phyloP scores from a whole-genome alignment of 805 yeast species.

The Saturnispora diversa region DNA sequence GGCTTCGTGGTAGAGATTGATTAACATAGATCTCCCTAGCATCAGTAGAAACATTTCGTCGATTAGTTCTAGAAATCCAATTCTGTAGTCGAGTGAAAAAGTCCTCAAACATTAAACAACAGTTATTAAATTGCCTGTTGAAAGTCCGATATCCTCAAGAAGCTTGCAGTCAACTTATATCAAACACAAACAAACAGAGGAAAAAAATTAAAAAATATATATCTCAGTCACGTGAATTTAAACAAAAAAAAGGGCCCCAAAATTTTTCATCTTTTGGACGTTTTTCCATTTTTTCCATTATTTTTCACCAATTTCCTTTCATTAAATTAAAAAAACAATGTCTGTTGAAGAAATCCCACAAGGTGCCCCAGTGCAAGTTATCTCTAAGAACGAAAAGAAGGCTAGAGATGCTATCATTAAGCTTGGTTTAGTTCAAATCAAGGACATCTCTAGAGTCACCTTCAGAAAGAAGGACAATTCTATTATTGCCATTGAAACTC shows the following conservation, averaged over 20 bases:
- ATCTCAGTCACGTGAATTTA: neutral
- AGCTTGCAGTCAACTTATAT: too few species aligned
- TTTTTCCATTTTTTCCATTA: neutral
- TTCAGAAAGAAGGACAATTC: constrained; percentile 89
- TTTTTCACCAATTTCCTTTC: neutral
- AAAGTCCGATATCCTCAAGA: too few species aligned
- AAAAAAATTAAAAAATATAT: too few species aligned
- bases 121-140: too few species aligned
- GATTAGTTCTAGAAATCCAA: constrained; percentile 1
- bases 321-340: constrained; percentile 18
- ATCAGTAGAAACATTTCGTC: neutral
- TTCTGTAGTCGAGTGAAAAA: constrained; percentile 6
- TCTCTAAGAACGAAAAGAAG: constrained; percentile 89
- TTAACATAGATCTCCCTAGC: constrained; percentile 49
- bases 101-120: constrained; percentile 5
- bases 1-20: constrained; percentile 49
- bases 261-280: constrained; percentile 2
- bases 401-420: constrained; percentile 86
- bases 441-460: constrained; percentile 91
- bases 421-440: constrained; percentile 81
- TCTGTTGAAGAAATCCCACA: constrained; percentile 49
- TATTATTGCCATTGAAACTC: constrained; percentile 82
- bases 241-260: too few species aligned
- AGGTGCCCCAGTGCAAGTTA: constrained; percentile 74
- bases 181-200: too few species aligned